These are phyloP conservation scores for Xylaria sp. DNA, from an alignment of 2,329 filamentous ascomycete genomes.

Conservation along the genomic window DNA sequence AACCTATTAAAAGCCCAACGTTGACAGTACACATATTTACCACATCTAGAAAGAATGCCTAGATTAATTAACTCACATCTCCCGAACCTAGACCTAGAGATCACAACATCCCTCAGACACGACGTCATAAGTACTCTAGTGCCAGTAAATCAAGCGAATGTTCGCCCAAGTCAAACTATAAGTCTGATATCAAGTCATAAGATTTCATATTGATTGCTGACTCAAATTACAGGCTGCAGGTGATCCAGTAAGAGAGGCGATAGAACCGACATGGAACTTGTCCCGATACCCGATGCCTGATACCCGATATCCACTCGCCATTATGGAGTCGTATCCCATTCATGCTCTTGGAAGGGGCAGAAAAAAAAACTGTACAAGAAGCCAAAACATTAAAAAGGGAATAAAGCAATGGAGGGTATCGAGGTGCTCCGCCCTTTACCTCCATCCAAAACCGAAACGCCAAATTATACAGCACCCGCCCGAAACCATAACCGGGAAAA, in stretches of 20 bases:
- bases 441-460: conserved; percentile 23
- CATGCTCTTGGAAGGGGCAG: conserved; percentile 2
- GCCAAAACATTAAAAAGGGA: conserved; percentile 1
- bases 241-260: conserved; percentile 4
- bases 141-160: neutral
- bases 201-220: neutral
- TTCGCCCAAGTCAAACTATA: neutral
- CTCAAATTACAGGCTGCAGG: neutral
- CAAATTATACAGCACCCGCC: conserved; percentile 16
- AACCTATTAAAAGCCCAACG: neutral
- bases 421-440: conserved; percentile 23
- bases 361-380: conserved; percentile 27
- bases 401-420: conserved; percentile 28
- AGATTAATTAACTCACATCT: neutral
- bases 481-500: neutral
- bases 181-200: neutral
- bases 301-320: conserved; percentile 7
- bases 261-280: conserved; percentile 8
- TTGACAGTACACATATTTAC: no score
- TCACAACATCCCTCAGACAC: no score
- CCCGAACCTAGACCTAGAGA: neutral
- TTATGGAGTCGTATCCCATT: neutral
- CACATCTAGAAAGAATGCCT: neutral
- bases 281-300: conserved; percentile 7
- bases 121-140: neutral